These are phyloP conservation scores for Ogataea paraovalis DNA, from an alignment of 805 yeast species.

Conservation along the genomic window DNA sequence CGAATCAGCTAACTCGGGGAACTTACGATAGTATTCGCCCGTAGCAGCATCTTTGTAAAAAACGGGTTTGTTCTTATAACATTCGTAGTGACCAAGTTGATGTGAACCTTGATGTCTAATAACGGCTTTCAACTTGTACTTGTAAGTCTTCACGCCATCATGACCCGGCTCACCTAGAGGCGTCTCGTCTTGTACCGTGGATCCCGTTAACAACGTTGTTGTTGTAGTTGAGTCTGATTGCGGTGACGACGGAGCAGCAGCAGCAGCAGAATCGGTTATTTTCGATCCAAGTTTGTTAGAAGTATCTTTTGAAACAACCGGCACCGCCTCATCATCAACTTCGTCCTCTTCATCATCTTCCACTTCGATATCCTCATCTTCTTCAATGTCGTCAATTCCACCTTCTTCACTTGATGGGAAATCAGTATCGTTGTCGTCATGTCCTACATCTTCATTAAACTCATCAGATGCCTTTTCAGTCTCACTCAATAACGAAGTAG, in stretches of 20 bases:
- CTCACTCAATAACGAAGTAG: slow-evolving; percentile 9
- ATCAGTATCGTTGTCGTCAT: slow-evolving; percentile 8
- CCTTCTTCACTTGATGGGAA: slow-evolving; percentile 12
- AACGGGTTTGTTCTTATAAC: slow-evolving; percentile 73
- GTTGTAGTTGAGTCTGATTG: no score
- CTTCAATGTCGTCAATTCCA: slow-evolving; percentile 14
- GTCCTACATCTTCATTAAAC: slow-evolving; percentile 17
- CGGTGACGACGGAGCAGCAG: no score
- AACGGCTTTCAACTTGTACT: slow-evolving; percentile 63
- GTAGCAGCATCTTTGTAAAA: slow-evolving; percentile 39
- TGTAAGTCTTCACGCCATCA: slow-evolving; percentile 16
- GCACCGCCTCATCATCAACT: slow-evolving; percentile 12
- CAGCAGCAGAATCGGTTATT: no score
- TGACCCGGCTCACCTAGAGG: neutral
- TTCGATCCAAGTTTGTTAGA: no score
- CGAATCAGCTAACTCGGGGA: slow-evolving; percentile 12
- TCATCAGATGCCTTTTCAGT: slow-evolving; percentile 21
- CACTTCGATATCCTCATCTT: slow-evolving; percentile 3
- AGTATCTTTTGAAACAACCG: no score
- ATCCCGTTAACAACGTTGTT: no score
- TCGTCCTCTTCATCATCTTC: slow-evolving; percentile 8
- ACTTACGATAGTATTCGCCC: slow-evolving; percentile 21
- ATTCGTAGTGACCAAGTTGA: slow-evolving; percentile 85
- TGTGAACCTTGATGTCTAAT: slow-evolving; percentile 89
- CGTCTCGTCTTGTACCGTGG: no score